Percentiles rank a stretch among this genome's conserved stretches.
Conservation (phyloP, 192 early-diverging fungal genomes). For the Spinellus fusiger region DNA sequence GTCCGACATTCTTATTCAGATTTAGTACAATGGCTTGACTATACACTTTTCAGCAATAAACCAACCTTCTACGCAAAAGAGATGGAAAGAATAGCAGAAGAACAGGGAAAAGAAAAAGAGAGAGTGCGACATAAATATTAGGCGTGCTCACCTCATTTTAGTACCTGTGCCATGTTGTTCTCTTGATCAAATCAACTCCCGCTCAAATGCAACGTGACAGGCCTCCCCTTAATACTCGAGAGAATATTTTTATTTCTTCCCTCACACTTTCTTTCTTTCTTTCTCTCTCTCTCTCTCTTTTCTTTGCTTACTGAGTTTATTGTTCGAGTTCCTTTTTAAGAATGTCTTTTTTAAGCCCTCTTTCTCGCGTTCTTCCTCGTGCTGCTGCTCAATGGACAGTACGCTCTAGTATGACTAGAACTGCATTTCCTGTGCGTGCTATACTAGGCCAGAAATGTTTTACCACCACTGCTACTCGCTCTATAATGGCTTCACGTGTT, state of each 20-base stretch:
- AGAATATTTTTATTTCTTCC: neutral
- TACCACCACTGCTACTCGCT: too few relatives aligned
- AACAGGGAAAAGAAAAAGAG: neutral
- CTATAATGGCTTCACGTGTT: too few relatives aligned
- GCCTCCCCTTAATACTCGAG: too few relatives aligned
- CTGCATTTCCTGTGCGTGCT: too few relatives aligned
- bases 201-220: too few relatives aligned
- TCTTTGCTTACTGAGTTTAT: too few relatives aligned
- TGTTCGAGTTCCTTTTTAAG: neutral
- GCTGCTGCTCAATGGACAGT: neutral
- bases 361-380: neutral
- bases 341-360: neutral
- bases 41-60: neutral
- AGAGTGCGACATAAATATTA: neutral
- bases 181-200: neutral
- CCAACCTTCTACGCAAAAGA: neutral
- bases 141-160: neutral
- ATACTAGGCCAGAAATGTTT: too few relatives aligned
- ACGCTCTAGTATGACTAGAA: too few relatives aligned
- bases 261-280: neutral
- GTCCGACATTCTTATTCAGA: constrained; percentile 61
- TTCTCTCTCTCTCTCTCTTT: neutral
- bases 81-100: neutral
- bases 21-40: too few relatives aligned
- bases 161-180: neutral